A percentile compares a stretch with the other conserved stretches of the same genome.
Conservation (phyloP, 1,139 yeast genomes). For the Blastobotrys niveus region DNA sequence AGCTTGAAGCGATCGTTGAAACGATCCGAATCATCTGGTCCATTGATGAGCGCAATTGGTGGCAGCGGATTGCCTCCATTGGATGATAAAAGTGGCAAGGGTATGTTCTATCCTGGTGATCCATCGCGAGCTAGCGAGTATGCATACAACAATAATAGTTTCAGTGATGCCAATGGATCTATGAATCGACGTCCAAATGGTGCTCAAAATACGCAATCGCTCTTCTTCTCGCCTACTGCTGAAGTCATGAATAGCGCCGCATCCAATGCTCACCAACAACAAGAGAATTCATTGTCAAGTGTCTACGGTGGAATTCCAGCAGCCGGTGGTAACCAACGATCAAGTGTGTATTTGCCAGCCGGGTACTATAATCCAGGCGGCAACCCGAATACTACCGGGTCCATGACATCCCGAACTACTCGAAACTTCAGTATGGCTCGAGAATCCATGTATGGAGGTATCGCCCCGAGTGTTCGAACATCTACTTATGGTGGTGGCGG, state of each 20-base stretch:
- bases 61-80: no score
- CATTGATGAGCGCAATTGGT: slow-evolving; percentile 12
- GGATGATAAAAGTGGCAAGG: slow-evolving; percentile 5
- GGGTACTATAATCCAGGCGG: slow-evolving; percentile 32
- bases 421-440: slow-evolving; percentile 23
- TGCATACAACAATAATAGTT: background rate
- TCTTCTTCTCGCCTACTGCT: slow-evolving; percentile 77
- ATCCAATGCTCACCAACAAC: slow-evolving; percentile 16
- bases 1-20: slow-evolving; percentile 24
- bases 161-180: slow-evolving; percentile 2
- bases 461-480: slow-evolving; percentile 13
- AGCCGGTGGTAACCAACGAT: slow-evolving; percentile 21
- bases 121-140: slow-evolving; percentile 17
- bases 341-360: slow-evolving; percentile 35
- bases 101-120: slow-evolving; percentile 20
- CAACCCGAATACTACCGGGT: slow-evolving; percentile 21
- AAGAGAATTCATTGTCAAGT: slow-evolving; percentile 1
- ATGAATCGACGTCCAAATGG: background rate
- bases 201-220: slow-evolving; percentile 18
- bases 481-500: slow-evolving; percentile 4
- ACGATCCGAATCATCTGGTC: slow-evolving; percentile 18
- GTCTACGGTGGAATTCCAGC: slow-evolving; percentile 17
- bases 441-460: slow-evolving; percentile 13
- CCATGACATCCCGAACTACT: slow-evolving; percentile 23
- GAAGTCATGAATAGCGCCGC: slow-evolving; percentile 51